A percentile compares a stretch with the other conserved stretches of the same genome.
Conservation (phyloP, 2,329 filamentous ascomycete genomes). For the Coniochaeta sp. region DNA sequence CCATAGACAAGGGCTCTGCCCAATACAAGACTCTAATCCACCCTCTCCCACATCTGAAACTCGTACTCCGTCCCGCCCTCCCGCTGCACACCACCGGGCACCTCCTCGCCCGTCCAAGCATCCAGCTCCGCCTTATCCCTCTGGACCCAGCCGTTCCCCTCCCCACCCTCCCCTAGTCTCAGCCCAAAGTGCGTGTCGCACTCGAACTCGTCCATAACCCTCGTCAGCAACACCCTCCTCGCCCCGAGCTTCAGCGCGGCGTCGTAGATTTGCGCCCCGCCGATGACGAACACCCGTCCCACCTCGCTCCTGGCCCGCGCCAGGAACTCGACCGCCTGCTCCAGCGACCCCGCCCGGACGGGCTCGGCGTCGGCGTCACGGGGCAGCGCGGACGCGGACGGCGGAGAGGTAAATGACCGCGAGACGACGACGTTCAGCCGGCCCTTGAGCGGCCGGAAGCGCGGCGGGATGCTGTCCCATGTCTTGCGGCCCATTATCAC, state of each 20-base stretch:
- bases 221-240: slow-evolving; percentile 61
- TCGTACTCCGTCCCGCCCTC: slow-evolving; percentile 61
- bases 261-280: slow-evolving; percentile 78
- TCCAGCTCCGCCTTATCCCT: slow-evolving; percentile 45
- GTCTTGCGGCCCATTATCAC: slow-evolving; percentile 98
- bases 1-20: not conserved
- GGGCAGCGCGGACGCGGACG: slow-evolving; percentile 6
- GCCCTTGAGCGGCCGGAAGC: slow-evolving; percentile 71
- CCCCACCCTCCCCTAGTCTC: slow-evolving; percentile 33
- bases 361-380: slow-evolving; percentile 43
- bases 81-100: slow-evolving; percentile 46
- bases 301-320: slow-evolving; percentile 28
- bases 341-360: slow-evolving; percentile 51
- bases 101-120: slow-evolving; percentile 59
- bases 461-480: slow-evolving; percentile 79
- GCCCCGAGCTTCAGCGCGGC: slow-evolving; percentile 58
- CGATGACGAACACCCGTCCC: slow-evolving; percentile 74
- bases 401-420: slow-evolving; percentile 31
- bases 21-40: slow-evolving; percentile 9
- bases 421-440: slow-evolving; percentile 79
- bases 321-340: slow-evolving; percentile 46
- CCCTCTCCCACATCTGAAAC: slow-evolving; percentile 68
- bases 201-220: slow-evolving; percentile 60
- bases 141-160: slow-evolving; percentile 45
- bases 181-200: slow-evolving; percentile 71